Base-by-base conservation (phyloP, 1,284 basidiomycete genomes). In the Microbotryum saponariae region DNA sequence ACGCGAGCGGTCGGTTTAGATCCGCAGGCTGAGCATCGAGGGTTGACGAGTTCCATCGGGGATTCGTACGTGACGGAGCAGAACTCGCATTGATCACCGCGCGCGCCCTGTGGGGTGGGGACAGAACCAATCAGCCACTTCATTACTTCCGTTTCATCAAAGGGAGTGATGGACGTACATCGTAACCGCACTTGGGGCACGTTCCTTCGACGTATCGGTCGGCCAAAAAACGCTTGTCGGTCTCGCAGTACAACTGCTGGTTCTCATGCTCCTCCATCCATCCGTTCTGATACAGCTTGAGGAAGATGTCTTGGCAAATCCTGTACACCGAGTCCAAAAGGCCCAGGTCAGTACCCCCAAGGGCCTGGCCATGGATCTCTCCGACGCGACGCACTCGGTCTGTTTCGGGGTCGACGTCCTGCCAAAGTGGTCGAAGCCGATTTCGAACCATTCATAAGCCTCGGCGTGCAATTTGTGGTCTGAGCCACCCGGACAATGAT, bases 31-130 rank as follows among this genome's bases (percentile, higher is more conserved):
- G 96, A 86, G 77, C 96, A 99, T 45, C 91, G 85, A n/a, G 96
- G 96, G 72, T 93, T 86, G 76, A 96, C 83, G 64, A 99, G 84
- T 72, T 97, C 92, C 63, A 94, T 83, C 2, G 92, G 89, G 64
- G 96, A 94, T 44, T 81, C 79, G 58, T 96, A 83, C 9, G 94
- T 96, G 67, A 91, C 84, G 49, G 87, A 85, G 74, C 96, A 99
- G 63, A 85, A 82, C 76, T 99, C 96, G 77, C 96, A 99, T 80
- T 99, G 96, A 76, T 99, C 96, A 12, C 96, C 96, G 52, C 96
- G 88, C 46, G 94, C 96, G 70, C 97, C 94, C 87, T 91, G 70
- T 14, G 37, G 16, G 37, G 9, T 31, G 31, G 37, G 4, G 16
- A 42, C 14, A 18, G 37, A 16, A 16, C 0, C 45, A 18, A 5